A percentile compares a stretch with the other conserved stretches of the same genome.
These are phyloP conservation scores for Annulohypoxylon maeteangense DNA, from an alignment of 495 filamentous ascomycete genomes.

Conservation along the genomic window DNA sequence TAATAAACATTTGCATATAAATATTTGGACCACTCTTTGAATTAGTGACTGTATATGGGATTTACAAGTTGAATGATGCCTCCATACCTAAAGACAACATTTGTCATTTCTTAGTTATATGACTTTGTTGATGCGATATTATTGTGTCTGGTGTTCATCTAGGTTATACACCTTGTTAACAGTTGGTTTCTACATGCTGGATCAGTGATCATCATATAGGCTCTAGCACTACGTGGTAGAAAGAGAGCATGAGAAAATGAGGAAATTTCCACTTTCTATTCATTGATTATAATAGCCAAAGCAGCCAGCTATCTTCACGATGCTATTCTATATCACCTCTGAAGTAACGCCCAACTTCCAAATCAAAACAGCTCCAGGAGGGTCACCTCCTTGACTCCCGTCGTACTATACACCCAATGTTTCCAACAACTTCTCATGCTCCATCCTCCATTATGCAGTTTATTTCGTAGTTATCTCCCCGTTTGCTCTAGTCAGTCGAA, in stretches of 20 bases:
- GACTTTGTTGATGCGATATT: too few species aligned
- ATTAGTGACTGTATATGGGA: background rate
- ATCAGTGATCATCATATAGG: background rate
- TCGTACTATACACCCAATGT: constrained; percentile 9
- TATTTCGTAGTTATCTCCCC: background rate
- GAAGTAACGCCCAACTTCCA: background rate
- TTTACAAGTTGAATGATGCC: background rate
- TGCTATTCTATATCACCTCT: constrained; percentile 7
- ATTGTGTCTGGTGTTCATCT: too few species aligned
- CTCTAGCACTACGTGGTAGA: too few species aligned
- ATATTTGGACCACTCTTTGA: background rate
- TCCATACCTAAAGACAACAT: background rate
- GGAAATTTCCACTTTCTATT: constrained; percentile 14
- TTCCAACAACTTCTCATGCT: background rate
- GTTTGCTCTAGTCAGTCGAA: background rate
- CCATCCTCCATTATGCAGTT: background rate
- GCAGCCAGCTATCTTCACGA: constrained; percentile 1
- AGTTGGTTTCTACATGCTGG: too few species aligned
- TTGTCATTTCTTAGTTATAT: background rate
- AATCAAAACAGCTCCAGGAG: background rate
- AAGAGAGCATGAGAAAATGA: background rate
- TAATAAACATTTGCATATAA: background rate
- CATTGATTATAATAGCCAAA: constrained; percentile 2
- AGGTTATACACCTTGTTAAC: too few species aligned
- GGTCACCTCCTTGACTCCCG: too few species aligned